Evolutionary conservation across 164 flowering plant species (phyloP).

Genomic region (Berberis thunbergii): DNA sequence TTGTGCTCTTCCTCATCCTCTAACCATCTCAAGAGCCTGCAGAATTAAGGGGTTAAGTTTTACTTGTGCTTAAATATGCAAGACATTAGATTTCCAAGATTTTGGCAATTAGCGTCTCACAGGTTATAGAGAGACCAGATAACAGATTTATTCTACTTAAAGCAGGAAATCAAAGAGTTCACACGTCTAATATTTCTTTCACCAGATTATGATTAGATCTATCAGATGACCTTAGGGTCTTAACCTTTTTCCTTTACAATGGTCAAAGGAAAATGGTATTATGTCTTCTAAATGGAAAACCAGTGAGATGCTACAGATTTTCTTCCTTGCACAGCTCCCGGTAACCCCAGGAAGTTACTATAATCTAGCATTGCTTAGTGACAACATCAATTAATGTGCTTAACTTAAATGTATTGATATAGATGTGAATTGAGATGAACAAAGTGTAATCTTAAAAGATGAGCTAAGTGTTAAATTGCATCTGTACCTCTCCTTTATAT

Average conservation of each 20-base stretch:
- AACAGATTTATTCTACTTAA: neutral
- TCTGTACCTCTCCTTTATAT: slow-evolving; percentile 63
- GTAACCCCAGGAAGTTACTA: neutral
- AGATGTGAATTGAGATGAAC: neutral
- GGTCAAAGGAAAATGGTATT: too few species aligned
- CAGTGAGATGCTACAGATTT: too few species aligned
- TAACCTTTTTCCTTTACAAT: too few species aligned
- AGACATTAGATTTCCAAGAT: neutral
- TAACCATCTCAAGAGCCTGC: slow-evolving; percentile 76
- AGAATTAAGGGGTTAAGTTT: too few species aligned
- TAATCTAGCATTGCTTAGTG: neutral
- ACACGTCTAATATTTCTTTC: neutral
- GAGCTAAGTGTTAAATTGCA: neutral
- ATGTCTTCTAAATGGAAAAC: too few species aligned
- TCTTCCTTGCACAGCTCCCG: too few species aligned
- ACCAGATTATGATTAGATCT: neutral
- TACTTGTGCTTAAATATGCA: too few species aligned
- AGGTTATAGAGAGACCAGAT: neutral
- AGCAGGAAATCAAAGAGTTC: too few species aligned
- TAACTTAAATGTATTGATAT: neutral
- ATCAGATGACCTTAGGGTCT: neutral
- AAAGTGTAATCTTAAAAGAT: neutral
- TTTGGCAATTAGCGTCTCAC: neutral
- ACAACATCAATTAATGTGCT: neutral
- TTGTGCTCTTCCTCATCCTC: slow-evolving; percentile 52